Evolutionary conservation across 371 early-diverging fungal genomes (phyloP).

Genomic region (Coemansia sp.): DNA sequence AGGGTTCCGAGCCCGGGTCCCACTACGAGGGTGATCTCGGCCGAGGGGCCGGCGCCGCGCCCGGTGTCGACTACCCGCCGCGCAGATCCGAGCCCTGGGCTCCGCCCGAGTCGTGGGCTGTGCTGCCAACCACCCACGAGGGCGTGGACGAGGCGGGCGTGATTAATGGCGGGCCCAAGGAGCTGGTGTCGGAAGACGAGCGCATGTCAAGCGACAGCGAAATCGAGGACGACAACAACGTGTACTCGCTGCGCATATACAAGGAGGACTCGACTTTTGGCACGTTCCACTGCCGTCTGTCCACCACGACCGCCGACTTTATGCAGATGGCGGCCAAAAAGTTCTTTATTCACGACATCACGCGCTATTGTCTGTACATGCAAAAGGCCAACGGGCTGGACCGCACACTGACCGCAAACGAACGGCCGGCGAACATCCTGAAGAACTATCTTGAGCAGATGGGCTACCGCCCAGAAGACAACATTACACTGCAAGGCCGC

Average conservation of each 20-base stretch:
- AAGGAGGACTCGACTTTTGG: slow-evolving; percentile 72
- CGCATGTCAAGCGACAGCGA: slow-evolving; percentile 53
- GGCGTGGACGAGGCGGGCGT: slow-evolving; percentile 20
- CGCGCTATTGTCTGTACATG: slow-evolving; percentile 68
- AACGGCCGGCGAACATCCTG: slow-evolving; percentile 71
- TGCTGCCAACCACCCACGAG: slow-evolving; percentile 51
- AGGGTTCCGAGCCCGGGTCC: neutral
- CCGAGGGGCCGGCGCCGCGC: slow-evolving; percentile 2
- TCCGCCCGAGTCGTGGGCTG: slow-evolving; percentile 71
- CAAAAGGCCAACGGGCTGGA: slow-evolving; percentile 57
- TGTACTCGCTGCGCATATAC: slow-evolving; percentile 53
- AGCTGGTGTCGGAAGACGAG: slow-evolving; percentile 40
- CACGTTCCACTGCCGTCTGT: slow-evolving; percentile 66
- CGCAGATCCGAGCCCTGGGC: slow-evolving; percentile 58
- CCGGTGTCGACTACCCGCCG: slow-evolving; percentile 28
- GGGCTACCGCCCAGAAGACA: slow-evolving; percentile 78
- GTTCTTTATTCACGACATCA: slow-evolving; percentile 73
- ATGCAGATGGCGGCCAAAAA: slow-evolving; percentile 69
- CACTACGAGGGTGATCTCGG: neutral
- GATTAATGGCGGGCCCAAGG: slow-evolving; percentile 7
- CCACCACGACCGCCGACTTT: slow-evolving; percentile 70
- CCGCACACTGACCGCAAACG: slow-evolving; percentile 62
- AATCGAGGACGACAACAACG: slow-evolving; percentile 43
- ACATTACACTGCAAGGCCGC: slow-evolving; percentile 70
- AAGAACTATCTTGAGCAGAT: slow-evolving; percentile 69